A percentile compares a stretch with the other conserved stretches of the same genome.
Conservation (phyloP, 805 yeast species). For the Kodamaea hsintzibuensis region DNA sequence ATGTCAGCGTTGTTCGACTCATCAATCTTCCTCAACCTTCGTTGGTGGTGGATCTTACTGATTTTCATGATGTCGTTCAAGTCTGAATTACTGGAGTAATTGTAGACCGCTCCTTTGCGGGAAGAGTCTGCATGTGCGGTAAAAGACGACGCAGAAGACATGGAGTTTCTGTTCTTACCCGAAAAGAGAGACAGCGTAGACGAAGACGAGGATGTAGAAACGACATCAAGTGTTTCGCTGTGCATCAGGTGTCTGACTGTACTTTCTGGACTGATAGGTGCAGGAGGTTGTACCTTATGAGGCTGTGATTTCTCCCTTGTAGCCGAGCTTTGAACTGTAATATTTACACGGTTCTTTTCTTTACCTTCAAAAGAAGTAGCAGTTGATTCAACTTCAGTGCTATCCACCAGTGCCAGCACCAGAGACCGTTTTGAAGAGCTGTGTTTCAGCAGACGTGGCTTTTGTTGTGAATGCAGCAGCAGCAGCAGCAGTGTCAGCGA, state of each 20-base stretch:
- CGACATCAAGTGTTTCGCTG: background rate
- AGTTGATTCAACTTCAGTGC: background rate
- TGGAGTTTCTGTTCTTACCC: background rate
- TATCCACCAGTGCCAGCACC: background rate
- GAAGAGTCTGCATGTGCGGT: background rate
- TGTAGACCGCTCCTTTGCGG: conserved; percentile 8
- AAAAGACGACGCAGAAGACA: background rate
- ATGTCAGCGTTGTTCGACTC: background rate
- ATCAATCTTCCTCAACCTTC: conserved; percentile 3
- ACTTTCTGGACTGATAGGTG: background rate
- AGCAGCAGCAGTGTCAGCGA: background rate
- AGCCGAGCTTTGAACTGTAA: background rate
- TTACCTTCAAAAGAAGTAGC: background rate
- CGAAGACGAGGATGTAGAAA: background rate
- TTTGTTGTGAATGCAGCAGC: background rate
- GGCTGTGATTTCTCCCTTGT: background rate
- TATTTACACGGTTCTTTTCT: background rate
- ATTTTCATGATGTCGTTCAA: conserved; percentile 18
- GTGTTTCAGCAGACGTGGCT: background rate
- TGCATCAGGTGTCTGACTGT: background rate
- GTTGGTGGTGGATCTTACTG: conserved; percentile 11
- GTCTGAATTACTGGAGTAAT: conserved; percentile 12
- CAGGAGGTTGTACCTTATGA: background rate
- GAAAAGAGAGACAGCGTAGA: background rate
- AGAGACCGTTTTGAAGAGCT: background rate